A percentile compares a stretch with the other conserved stretches of the same genome.
phyloP scores from a whole-genome alignment of 345 rosid species.

The Aegle marmelos region DNA sequence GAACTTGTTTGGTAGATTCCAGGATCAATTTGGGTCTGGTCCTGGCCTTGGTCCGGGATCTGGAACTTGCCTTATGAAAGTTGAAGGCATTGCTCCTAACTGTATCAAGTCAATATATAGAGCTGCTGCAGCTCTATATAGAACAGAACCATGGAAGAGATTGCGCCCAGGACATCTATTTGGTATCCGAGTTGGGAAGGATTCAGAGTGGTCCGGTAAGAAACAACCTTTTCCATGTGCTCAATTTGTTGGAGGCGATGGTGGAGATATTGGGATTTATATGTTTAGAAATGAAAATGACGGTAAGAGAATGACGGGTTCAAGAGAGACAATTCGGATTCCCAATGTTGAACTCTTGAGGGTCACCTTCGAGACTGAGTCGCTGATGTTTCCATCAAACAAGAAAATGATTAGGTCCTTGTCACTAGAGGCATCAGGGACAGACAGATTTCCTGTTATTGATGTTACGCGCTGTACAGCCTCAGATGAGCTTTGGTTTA shows the following conservation, averaged over 20 bases:
- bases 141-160: slow-evolving; percentile 76
- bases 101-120: slow-evolving; percentile 43
- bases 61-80: slow-evolving; percentile 53
- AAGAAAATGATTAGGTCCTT: slow-evolving; percentile 59
- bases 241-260: slow-evolving; percentile 70
- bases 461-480: slow-evolving; percentile 50
- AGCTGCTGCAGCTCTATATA: slow-evolving; percentile 64
- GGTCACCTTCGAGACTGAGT: slow-evolving; percentile 51
- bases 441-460: slow-evolving; percentile 57
- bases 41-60: slow-evolving; percentile 81
- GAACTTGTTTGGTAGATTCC: slow-evolving; percentile 57
- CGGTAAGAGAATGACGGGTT: slow-evolving; percentile 55
- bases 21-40: slow-evolving; percentile 73
- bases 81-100: slow-evolving; percentile 53
- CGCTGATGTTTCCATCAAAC: slow-evolving; percentile 57
- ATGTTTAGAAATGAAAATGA: slow-evolving; percentile 50
- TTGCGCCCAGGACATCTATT: slow-evolving; percentile 57
- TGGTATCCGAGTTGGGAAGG: slow-evolving; percentile 60
- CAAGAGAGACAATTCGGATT: slow-evolving; percentile 46
- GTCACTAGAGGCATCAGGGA: slow-evolving; percentile 52
- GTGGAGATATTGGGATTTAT: slow-evolving; percentile 61
- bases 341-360: slow-evolving; percentile 64
- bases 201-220: slow-evolving; percentile 62
- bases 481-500: slow-evolving; percentile 50
- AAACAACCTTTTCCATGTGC: slow-evolving; percentile 60